Evolutionary conservation across 208 protist genomes (phyloP), one percentile per base, ranked within the genome.

Genomic region (Phytomonas francai): DNA sequence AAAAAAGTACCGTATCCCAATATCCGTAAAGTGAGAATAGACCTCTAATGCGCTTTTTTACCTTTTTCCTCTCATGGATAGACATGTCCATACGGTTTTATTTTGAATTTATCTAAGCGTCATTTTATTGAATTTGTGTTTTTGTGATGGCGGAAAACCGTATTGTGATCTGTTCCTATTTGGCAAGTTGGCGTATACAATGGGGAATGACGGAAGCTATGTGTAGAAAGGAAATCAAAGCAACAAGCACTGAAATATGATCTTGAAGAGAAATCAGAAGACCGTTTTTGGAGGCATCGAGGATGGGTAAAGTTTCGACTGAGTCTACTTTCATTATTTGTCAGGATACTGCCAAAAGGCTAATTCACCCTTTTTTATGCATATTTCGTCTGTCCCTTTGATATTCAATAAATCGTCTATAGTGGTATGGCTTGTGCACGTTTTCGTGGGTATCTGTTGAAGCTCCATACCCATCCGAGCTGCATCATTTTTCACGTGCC

Each of bases 391-490:
- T 54, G 19, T 19, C 19, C 6, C 45, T 54, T 54, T 19, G 8
- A 25, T 9, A 54, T 54, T 22, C 3, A 25, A 25, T 25, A 54
- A 54, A 54, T 25, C 0, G 19, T 54, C 19, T 54, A 5, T 54
- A 54, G 25, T 95, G 83, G 80, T 77, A 87, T 68, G 71, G 75
- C 70, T 86, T 87, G 3, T 74, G 65, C 3, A 70, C 76, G 30
- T 97, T 84, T 77, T 78, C 83, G 49, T 79, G 85, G 19, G 83
- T 98, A 32, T 75, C 98, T 2, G 81, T 93, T 54, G 95, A 98
- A 62, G 92, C 93, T 39, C 93, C 93, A 28, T 98, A 96, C 80
- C 90, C 78, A 22, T 93, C 84, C 9, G 94, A 98, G 75, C 92
- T 94, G 30, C 94, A 95, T 34, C 69, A 97, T 30, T 68, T 97